Evolutionary conservation across 140 eudicot genomes (phyloP).

Genomic region (Flaveria floridana): DNA sequence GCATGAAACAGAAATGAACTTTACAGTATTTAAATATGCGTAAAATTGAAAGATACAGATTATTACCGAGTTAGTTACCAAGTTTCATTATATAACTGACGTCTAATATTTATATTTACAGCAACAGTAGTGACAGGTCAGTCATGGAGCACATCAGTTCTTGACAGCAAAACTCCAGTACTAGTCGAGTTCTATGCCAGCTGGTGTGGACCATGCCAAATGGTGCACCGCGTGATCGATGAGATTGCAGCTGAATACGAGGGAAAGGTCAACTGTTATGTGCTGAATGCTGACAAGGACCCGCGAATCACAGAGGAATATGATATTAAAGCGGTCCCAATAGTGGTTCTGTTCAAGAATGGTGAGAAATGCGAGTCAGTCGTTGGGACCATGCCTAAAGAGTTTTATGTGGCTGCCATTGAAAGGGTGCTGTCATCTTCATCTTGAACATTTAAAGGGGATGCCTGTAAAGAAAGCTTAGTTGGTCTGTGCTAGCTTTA

Average conservation of each 20-base stretch:
- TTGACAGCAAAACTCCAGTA: constrained; percentile 67
- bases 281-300: constrained; percentile 71
- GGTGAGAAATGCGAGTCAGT: constrained; percentile 67
- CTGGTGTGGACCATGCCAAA: constrained; percentile 98
- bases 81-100: not conserved
- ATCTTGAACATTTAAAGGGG: constrained; percentile 21
- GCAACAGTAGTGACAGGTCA: constrained; percentile 59
- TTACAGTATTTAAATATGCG: not conserved
- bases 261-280: constrained; percentile 63
- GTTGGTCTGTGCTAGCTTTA: not conserved
- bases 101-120: constrained; percentile 34
- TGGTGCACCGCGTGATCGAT: constrained; percentile 96
- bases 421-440: constrained; percentile 64
- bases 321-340: constrained; percentile 90
- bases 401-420: constrained; percentile 82
- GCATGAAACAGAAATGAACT: not conserved
- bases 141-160: constrained; percentile 70
- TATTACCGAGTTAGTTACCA: not conserved
- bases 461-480: constrained; percentile 28
- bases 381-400: constrained; percentile 97
- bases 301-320: constrained; percentile 56
- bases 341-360: constrained; percentile 81
- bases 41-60: not conserved
- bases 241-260: constrained; percentile 81
- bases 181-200: constrained; percentile 92